These are phyloP conservation scores for Eutrema heterophyllum DNA, from an alignment of 345 rosid genomes.

Conservation along the genomic window DNA sequence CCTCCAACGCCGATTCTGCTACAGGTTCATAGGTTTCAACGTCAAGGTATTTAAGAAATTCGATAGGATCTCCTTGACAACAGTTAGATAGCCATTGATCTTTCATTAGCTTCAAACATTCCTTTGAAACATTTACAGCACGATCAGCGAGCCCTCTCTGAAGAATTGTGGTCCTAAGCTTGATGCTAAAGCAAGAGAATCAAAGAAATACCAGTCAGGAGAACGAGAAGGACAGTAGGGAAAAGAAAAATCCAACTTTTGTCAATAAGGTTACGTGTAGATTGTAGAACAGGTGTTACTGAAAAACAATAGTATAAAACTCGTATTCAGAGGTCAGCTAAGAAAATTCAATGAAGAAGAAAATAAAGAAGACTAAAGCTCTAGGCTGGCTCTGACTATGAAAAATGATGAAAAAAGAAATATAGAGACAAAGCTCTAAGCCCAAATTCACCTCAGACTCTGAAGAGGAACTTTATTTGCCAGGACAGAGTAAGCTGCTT, in stretches of 20 bases:
- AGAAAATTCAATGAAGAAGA: no score
- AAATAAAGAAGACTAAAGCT: no score
- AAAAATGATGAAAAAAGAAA: no score
- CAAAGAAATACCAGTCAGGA: not conserved
- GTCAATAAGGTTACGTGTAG: not conserved
- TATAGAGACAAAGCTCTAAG: not conserved
- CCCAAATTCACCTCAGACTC: conserved; percentile 66
- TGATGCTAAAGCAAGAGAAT: conserved; percentile 51
- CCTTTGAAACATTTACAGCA: conserved; percentile 67
- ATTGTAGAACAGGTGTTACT: not conserved
- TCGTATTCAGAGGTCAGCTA: no score
- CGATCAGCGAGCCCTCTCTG: conserved; percentile 94
- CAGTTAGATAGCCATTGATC: conserved; percentile 76
- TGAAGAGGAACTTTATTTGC: conserved; percentile 95
- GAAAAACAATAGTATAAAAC: no score
- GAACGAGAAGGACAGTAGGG: not conserved
- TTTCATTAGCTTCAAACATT: conserved; percentile 78
- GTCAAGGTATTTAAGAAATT: conserved; percentile 87
- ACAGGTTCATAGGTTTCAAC: conserved; percentile 91
- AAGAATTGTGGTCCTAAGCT: conserved; percentile 78
- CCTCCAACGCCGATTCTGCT: conserved; percentile 76
- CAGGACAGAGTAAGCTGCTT: conserved; percentile 73
- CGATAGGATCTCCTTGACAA: conserved; percentile 70
- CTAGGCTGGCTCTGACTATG: no score
- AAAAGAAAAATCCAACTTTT: not conserved